Conservation (phyloP, 1,139 yeast species). For the Candida neerlandica region DNA sequence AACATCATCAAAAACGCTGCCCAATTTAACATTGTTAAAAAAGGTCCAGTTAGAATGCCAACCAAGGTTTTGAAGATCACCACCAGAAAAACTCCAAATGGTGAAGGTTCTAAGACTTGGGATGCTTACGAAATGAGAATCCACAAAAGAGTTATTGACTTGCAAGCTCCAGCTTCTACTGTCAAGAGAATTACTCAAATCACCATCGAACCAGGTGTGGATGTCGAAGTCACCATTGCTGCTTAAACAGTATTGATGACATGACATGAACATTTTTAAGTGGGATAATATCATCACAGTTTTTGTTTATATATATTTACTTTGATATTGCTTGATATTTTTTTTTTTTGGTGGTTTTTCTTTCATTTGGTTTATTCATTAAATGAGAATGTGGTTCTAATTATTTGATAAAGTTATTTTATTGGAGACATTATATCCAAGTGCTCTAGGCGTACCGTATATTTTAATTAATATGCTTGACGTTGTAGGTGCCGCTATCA, state of each 20-base stretch:
- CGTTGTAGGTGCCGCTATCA: constrained; percentile 67
- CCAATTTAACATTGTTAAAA: constrained; percentile 78
- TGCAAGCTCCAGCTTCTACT: constrained; percentile 93
- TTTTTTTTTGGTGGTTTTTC: constrained; percentile 2
- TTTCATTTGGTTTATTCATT: not conserved
- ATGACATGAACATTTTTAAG: too few species aligned
- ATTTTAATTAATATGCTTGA: constrained; percentile 45
- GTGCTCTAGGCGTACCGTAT: constrained; percentile 69
- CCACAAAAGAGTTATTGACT: constrained; percentile 99
- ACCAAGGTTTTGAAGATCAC: constrained; percentile 97
- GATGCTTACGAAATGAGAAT: constrained; percentile 99
- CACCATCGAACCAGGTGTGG: constrained; percentile 67
- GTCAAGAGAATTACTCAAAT: constrained; percentile 96
- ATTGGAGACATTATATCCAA: constrained; percentile 34
- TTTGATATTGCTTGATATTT: not conserved
- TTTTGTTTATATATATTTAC: too few species aligned
- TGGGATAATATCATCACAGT: too few species aligned
- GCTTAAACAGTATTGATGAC: constrained; percentile 24
- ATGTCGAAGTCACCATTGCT: constrained; percentile 46
- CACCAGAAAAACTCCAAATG: constrained; percentile 99
- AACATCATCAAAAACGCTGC: constrained; percentile 90
- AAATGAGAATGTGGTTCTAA: not conserved
- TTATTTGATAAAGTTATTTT: not conserved
- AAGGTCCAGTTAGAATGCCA: constrained; percentile 99
- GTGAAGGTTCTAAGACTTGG: constrained; percentile 99